Conservation (phyloP, 805 yeast genomes). For the Spencermartinsiella europaea region DNA sequence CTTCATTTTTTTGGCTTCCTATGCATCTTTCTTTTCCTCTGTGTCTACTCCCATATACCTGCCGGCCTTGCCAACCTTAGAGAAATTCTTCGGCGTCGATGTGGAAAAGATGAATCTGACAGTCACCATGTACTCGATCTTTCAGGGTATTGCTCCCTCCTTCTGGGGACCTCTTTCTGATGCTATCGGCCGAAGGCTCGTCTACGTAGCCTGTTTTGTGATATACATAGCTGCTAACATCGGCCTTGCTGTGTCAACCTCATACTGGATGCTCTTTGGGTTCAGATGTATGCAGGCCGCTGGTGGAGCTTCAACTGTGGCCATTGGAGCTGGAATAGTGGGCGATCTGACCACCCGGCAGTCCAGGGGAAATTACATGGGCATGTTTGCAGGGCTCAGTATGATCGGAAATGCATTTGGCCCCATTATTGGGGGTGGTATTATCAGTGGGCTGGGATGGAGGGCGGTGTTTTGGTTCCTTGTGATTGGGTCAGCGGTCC, state of each 20-base stretch:
- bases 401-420: slow-evolving; percentile 74
- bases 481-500: slow-evolving; percentile 55
- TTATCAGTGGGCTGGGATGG: slow-evolving; percentile 54
- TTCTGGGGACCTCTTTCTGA: slow-evolving; percentile 73
- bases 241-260: slow-evolving; percentile 55
- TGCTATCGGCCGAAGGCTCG: slow-evolving; percentile 64
- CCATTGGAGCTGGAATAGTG: slow-evolving; percentile 62
- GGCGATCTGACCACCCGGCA: slow-evolving; percentile 65
- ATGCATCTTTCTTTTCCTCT: slow-evolving; percentile 48
- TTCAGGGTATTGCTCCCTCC: slow-evolving; percentile 75
- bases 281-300: slow-evolving; percentile 70
- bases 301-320: slow-evolving; percentile 69
- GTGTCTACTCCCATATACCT: slow-evolving; percentile 73
- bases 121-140: slow-evolving; percentile 66
- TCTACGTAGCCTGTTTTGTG: slow-evolving; percentile 50
- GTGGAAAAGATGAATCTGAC: slow-evolving; percentile 60
- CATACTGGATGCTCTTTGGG: slow-evolving; percentile 55
- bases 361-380: slow-evolving; percentile 66
- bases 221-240: slow-evolving; percentile 57
- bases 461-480: slow-evolving; percentile 60
- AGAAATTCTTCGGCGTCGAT: slow-evolving; percentile 47
- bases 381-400: slow-evolving; percentile 57
- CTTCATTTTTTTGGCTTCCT: background rate
- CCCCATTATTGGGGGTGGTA: slow-evolving; percentile 54
- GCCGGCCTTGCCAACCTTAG: slow-evolving; percentile 64